Evolutionary conservation across 768 basidiomycete genomes (phyloP), one percentile per base, ranked within the genome.

Genomic region (Lenzites betulinus): DNA sequence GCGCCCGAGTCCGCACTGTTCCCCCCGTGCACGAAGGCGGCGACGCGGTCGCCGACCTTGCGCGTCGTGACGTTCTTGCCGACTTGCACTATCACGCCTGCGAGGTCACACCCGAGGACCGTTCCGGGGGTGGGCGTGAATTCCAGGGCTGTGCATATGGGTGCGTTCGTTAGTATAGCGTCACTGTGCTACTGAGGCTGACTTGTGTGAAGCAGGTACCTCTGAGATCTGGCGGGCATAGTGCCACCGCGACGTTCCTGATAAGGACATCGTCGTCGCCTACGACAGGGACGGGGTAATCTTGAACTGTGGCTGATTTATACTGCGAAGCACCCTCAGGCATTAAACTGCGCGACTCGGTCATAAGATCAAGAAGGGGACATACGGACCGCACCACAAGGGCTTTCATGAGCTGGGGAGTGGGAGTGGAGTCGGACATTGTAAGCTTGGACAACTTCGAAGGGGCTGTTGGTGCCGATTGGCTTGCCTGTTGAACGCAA

Each of bases 11-110:
- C 44, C 9, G 18, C 18, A 46, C 30, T 63, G 52, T 53, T 50
- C 26, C 62, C 60, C 41, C 71, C 69, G 13, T 55, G 68, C 13
- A 68, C 52, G 38, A 65, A 61, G 15, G 65, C 70, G 2, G 68
- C 67, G 28, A 68, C 67, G 28, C 63, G 62, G n/a, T 70, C 66
- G 28, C 70, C 71, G 13, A 71, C 46, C 16, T 57, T 57, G 22
- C 58, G 58, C 23, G 54, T 50, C 3, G 58, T 44, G 42, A 64
- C 63, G 58, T 57, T 59, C 58, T 51, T 57, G n/a, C 71, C 70
- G 2, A 66, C 47, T 30, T 63, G 55, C 30, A 65, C 66, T 38
- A 72, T 63, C 7, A 47, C 52, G 13, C 71, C 71, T 12, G 70
- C 62, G 26, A 54, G 69, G 57, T 72, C 71, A 54, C 64, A 64